Base-by-base conservation (phyloP, 768 basidiomycete genomes). In the Trametes villosa region DNA sequence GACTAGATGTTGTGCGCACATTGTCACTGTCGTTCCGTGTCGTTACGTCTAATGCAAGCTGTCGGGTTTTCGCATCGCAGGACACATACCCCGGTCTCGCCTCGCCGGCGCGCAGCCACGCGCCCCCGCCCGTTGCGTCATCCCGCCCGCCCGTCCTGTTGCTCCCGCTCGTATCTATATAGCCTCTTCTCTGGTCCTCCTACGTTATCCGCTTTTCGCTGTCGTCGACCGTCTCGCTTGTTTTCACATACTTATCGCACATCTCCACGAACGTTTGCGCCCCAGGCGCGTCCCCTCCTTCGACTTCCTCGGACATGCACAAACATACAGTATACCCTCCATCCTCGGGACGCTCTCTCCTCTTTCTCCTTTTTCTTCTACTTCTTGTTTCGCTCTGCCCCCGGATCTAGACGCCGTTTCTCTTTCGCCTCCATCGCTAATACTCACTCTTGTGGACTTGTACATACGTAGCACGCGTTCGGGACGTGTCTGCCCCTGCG, bases 21-120 rank as follows among this genome's bases (percentile, higher is more conserved):
- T 33, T 54, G 42, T 55, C 41, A 57, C 34, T 44, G 56, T 63
- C 57, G 44, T 59, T 38, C 52, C 33, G 27, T 54, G 57, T 54
- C 57, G 57, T 54, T 57, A 52, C 38, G 45, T 63, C 62, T 63
- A 63, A 63, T 63, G 41, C 57, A 63, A 54, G 53, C 47, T 50
- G 26, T 58, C 52, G 53, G 46, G 18, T 50, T 45, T 18, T 27
- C 11, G 31, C 54, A 9, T 12, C 26, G 29, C 20, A 13, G 29
- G 24, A 17, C 38, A 7, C 42, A 15, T 38, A 38, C 36, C 36
- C 18, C 11, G 26, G 40, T 50, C 40, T 29, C 42, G 48, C 20
- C 17, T 30, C 24, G 20, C n/a, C 34, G 45, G 8, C 13, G 51
- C 20, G 38, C 46, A 15, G n/a, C 24, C 30, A n/a, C 9, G 12